A percentile compares a stretch with the other conserved stretches of the same genome.
Conservation (phyloP, 768 basidiomycete species). For the Trametes maxima region DNA sequence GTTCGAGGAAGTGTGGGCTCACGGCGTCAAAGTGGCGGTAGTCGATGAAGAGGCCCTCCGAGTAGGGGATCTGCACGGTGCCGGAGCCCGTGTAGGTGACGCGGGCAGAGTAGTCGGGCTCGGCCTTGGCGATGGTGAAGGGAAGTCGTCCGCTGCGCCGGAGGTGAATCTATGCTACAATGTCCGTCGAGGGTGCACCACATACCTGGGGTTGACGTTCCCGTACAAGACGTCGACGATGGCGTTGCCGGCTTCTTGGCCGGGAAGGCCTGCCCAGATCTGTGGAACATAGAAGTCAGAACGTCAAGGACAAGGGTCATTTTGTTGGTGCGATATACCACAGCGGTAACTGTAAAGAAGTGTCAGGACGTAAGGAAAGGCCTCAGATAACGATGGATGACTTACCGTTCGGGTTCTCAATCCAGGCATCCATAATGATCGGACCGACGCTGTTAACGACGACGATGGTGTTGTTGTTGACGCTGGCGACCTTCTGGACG, state of each 20-base stretch:
- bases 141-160: slow-evolving; percentile 44
- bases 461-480: slow-evolving; percentile 64
- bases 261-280: slow-evolving; percentile 43
- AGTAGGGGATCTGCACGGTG: slow-evolving; percentile 53
- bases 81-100: slow-evolving; percentile 36
- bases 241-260: slow-evolving; percentile 48
- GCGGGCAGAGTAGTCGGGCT: slow-evolving; percentile 58
- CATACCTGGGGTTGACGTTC: slow-evolving; percentile 50
- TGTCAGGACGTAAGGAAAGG: not conserved
- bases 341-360: slow-evolving; percentile 23
- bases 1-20: not conserved
- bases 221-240: slow-evolving; percentile 54
- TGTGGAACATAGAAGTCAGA: slow-evolving; percentile 1
- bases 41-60: slow-evolving; percentile 59
- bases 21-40: slow-evolving; percentile 58
- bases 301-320: slow-evolving; percentile 46
- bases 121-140: slow-evolving; percentile 50
- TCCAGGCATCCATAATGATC: slow-evolving; percentile 48
- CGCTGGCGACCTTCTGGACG: slow-evolving; percentile 52
- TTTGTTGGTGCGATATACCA: slow-evolving; percentile 10
- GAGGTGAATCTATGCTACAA: not conserved
- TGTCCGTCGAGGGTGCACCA: not conserved
- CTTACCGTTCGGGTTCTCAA: slow-evolving; percentile 48
- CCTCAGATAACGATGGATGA: not conserved
- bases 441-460: slow-evolving; percentile 69